phyloP scores from a whole-genome alignment of 2,329 filamentous ascomycete genomes.

The Microcyclospora pomicola region DNA sequence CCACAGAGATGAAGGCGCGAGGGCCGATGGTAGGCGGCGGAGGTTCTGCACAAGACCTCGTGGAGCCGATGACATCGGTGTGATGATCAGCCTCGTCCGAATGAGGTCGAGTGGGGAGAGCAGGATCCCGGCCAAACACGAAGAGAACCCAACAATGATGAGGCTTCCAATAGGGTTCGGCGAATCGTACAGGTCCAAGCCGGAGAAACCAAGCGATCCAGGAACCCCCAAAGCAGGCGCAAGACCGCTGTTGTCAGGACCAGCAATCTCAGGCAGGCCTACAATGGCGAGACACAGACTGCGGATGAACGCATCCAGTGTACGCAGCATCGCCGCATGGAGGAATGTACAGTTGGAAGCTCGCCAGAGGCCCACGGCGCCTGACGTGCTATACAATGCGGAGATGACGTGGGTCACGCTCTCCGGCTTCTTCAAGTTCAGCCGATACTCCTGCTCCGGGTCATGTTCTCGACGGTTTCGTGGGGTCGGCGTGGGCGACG shows the following conservation, averaged over 20 bases:
- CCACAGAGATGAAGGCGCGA: slow-evolving; percentile 53
- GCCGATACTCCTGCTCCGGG: slow-evolving; percentile 34
- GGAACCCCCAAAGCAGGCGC: slow-evolving; percentile 37
- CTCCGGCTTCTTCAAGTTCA: slow-evolving; percentile 59
- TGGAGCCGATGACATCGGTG: slow-evolving; percentile 53
- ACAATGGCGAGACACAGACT: slow-evolving; percentile 82
- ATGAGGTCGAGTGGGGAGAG: slow-evolving; percentile 82
- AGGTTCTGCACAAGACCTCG: slow-evolving; percentile 68
- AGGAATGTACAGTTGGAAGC: slow-evolving; percentile 83
- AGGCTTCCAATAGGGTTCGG: slow-evolving; percentile 73
- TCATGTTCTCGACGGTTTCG: slow-evolving; percentile 13
- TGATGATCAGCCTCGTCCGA: slow-evolving; percentile 74
- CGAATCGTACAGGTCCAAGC: slow-evolving; percentile 67
- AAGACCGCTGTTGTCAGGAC: slow-evolving; percentile 59
- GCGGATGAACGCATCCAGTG: slow-evolving; percentile 82
- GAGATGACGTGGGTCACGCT: slow-evolving; percentile 76
- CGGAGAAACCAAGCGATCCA: slow-evolving; percentile 27
- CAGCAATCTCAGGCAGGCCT: slow-evolving; percentile 72
- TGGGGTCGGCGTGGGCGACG: slow-evolving; percentile 17
- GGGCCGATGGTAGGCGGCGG: slow-evolving; percentile 57
- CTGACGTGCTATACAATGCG: slow-evolving; percentile 79
- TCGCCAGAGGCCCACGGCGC: slow-evolving; percentile 89
- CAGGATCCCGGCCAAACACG: slow-evolving; percentile 59
- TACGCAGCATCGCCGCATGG: slow-evolving; percentile 72
- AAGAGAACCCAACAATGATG: slow-evolving; percentile 53